Base-by-base conservation (phyloP, 371 early-diverging fungal species). In the Mortierella sp. region DNA sequence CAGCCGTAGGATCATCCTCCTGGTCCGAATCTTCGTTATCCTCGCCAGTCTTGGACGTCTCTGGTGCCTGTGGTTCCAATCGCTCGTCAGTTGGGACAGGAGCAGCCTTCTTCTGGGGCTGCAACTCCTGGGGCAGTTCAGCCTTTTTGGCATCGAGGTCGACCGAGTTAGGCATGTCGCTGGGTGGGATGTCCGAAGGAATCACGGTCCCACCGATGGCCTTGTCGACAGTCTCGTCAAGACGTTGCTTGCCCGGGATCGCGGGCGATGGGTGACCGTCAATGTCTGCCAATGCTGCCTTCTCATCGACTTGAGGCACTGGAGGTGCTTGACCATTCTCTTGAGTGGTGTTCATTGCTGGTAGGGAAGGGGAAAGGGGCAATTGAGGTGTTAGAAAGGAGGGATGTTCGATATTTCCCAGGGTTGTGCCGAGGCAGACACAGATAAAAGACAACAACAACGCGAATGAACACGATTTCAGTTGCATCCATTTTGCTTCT, bases 171-270 rank as follows among this genome's bases (percentile, higher is more conserved):
- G 72, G 72, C 72, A 65, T 29, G 26, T 72, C 66, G 11, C n/a
- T 26, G 26, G 72, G 72, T 26, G 29, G 64, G 29, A 72, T 72
- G 31, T 72, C 72, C 11, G 72, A 65, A 22, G 72, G 40, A 50
- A 72, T 66, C 22, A 72, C 72, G 13, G 72, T 66, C 4, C 72
- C 72, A 5, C 72, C 72, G n/a, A 72, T 22, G 44, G 72, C 66
- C 53, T 72, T 72, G 2, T 66, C 72, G 11, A 72, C 72, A 14
- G 48, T 11, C 10, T 72, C 72, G 24, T 72, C 31, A n/a, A 72
- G 50, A 26, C 43, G 40, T 24, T 50, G 66, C 50, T 72, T 64
- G 14, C 72, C 72, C 10, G 72, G 66, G 52, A 72, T 40, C 11
- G 26, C 31, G 24, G 70, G 70, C 45, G 34, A 8, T 4, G 67